Evolutionary conservation across 202 grass and related monocot genomes (phyloP).

Genomic region (Schoenoplectus triqueter): DNA sequence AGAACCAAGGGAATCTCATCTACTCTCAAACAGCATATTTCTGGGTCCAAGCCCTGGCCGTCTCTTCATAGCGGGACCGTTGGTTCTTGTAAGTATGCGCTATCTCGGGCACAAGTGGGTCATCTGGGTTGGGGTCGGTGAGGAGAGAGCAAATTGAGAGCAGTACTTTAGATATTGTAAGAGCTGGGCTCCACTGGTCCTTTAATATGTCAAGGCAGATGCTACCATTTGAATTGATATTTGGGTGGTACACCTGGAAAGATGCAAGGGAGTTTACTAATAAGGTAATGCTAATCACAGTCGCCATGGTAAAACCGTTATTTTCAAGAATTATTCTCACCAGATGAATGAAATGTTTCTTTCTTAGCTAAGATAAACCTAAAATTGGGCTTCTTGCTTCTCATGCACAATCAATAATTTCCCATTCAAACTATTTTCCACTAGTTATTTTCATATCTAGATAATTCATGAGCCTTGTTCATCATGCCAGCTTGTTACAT

Average conservation of each 20-base stretch:
- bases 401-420: neutral
- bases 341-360: neutral
- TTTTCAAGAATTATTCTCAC: neutral
- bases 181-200: constrained; percentile 54
- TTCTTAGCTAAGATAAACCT: neutral
- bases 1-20: neutral
- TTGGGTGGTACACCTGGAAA: constrained; percentile 51
- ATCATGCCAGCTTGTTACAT: neutral
- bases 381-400: neutral
- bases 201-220: constrained; percentile 55
- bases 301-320: neutral
- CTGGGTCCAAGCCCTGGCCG: constrained; percentile 49
- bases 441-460: no score
- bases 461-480: no score
- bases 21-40: constrained; percentile 46
- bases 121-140: constrained; percentile 51
- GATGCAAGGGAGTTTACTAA: constrained; percentile 23
- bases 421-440: no score
- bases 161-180: constrained; percentile 53
- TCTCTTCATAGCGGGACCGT: constrained; percentile 44
- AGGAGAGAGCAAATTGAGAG: constrained; percentile 52
- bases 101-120: constrained; percentile 53
- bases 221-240: constrained; percentile 52
- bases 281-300: neutral
- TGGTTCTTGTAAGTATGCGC: constrained; percentile 49